phyloP scores from a whole-genome alignment of 257 asterid species.

The Leptodermis oblonga region DNA sequence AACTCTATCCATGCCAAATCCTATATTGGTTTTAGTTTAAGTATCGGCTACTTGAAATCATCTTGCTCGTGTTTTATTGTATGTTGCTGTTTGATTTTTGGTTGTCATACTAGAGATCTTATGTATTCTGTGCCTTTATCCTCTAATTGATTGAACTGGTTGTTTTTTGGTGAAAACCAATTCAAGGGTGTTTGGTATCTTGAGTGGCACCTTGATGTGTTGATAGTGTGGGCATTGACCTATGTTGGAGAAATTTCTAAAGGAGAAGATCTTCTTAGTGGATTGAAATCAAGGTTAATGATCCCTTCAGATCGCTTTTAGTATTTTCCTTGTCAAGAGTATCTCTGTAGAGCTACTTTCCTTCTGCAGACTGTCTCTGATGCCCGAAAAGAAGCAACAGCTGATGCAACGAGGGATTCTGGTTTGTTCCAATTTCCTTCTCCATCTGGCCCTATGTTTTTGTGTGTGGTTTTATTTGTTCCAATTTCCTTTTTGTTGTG shows the following conservation, averaged over 20 bases:
- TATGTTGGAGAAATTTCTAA: conserved; percentile 41
- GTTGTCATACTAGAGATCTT: background rate
- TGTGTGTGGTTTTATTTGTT: background rate
- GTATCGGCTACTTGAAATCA: background rate
- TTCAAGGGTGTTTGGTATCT: conserved; percentile 72
- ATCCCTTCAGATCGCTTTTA: background rate
- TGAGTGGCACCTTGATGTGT: conserved; percentile 92
- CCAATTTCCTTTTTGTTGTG: background rate
- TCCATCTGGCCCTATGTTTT: background rate
- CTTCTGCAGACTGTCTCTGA: conserved; percentile 49
- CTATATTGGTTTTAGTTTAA: background rate
- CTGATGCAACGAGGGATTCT: conserved; percentile 52
- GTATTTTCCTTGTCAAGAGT: background rate
- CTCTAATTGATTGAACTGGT: conserved; percentile 8
- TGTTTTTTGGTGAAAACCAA: conserved; percentile 14
- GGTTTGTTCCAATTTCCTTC: conserved; percentile 40
- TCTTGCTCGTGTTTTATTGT: background rate
- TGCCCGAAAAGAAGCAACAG: conserved; percentile 69
- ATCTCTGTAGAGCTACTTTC: conserved; percentile 7
- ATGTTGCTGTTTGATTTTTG: background rate
- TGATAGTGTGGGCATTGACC: conserved; percentile 72
- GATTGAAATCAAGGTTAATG: conserved; percentile 62
- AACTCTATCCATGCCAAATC: background rate
- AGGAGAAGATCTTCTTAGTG: conserved; percentile 68
- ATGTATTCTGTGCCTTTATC: background rate